A percentile compares a stretch with the other conserved stretches of the same genome.
Evolutionary conservation across 2,329 filamentous ascomycete genomes (phyloP).

Genomic region (Xylariaceae sp.): DNA sequence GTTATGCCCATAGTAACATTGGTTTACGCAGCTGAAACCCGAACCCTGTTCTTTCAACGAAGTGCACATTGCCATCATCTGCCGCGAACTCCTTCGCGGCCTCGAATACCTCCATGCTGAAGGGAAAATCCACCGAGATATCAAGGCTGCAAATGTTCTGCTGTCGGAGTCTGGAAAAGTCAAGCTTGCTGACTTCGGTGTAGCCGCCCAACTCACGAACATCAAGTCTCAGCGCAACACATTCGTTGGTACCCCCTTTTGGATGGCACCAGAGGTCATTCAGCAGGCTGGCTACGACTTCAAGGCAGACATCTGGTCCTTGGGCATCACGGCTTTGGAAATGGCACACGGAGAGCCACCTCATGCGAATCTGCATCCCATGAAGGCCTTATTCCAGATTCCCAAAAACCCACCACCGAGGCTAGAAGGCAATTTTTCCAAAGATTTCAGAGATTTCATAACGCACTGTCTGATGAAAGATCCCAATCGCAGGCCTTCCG

Average conservation of each 20-base stretch:
- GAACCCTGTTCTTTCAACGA: constrained; percentile 70
- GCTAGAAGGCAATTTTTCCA: constrained; percentile 80
- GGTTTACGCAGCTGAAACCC: constrained; percentile 68
- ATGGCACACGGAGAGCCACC: constrained; percentile 86
- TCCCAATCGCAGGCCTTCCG: constrained; percentile 74
- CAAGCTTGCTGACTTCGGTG: constrained; percentile 95
- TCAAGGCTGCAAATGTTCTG: constrained; percentile 95
- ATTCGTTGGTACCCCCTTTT: constrained; percentile 94
- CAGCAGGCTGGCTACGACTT: constrained; percentile 79
- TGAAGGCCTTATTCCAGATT: constrained; percentile 90
- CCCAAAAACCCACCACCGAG: constrained; percentile 81
- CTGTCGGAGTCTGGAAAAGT: constrained; percentile 86
- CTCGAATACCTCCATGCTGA: constrained; percentile 91
- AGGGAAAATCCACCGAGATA: constrained; percentile 93
- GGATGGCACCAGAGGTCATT: constrained; percentile 95
- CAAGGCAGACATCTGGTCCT: constrained; percentile 89
- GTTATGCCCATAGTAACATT: constrained; percentile 29
- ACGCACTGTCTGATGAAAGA: constrained; percentile 89
- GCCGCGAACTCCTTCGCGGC: constrained; percentile 81
- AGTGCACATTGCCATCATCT: constrained; percentile 87
- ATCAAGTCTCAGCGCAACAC: constrained; percentile 97
- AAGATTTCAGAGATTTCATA: constrained; percentile 91
- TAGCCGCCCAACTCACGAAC: constrained; percentile 92
- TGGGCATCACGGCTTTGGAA: constrained; percentile 89
- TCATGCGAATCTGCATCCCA: constrained; percentile 77